Base-by-base conservation (phyloP, 495 filamentous ascomycete genomes). In the Halenospora varia region DNA sequence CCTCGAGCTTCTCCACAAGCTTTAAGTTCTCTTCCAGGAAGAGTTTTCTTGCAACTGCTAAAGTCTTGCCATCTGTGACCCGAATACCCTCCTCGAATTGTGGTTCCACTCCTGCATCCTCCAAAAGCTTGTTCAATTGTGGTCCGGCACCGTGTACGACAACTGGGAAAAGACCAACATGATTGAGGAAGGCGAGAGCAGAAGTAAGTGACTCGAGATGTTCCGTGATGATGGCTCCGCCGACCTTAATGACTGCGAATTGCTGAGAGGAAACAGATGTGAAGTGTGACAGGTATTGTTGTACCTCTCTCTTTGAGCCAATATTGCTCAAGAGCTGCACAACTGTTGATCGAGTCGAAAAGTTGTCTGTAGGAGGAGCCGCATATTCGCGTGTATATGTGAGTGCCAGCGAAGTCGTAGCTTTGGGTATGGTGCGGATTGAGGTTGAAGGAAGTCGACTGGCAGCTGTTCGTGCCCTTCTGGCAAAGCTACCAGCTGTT, bases 201-300 rank as follows among this genome's bases (percentile, higher is more conserved):
- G 87, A 88, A 62, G 90, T 94, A 51, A 98, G 81, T 45, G 88
- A 88, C 69, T 96, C 87, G 51, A 96, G 79, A 75, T 96, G 90
- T 71, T 97, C 93, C 57, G 93, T 96, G 64, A 98, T 86, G 65
- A 97, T 97, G 51, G 95, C 94, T 51, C 94, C 94, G 20, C 94
- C 94, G 51, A 98, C 95, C 78, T 98, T 98, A 72, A 98, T 97
- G 51, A 98, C 94, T 63, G 94, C 94, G 72, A 98, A 98, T 67
- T 96, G 91, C 78, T 97, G 93, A 3, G 90, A 96, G 20, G 93
- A 95, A 48, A 97, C 94, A 29, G 92, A 96, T 55, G 87, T 94
- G 79, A 98, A 98, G 69, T 97, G 92, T 49, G 93, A 95, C 52
- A 97, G 86, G 75, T 98, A 97, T 69, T 97, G 95, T 77, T 97